These are phyloP conservation scores for Solanum lycopersicoides DNA, from an alignment of 257 asterid species.

Conservation along the genomic window DNA sequence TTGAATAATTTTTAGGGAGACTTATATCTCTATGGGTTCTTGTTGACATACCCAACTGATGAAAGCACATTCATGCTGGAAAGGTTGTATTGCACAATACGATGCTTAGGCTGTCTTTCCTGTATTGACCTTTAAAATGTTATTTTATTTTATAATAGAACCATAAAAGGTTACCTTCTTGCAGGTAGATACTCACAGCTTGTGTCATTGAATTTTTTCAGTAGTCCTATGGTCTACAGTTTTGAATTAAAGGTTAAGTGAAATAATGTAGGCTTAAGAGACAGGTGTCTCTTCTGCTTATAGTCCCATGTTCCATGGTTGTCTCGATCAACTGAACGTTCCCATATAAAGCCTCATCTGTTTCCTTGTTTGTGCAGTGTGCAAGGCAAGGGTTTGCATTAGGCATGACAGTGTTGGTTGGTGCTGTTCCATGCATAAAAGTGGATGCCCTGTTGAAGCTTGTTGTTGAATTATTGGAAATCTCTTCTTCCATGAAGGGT, in stretches of 20 bases:
- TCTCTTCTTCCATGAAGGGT: conserved; percentile 90
- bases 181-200: not conserved
- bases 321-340: not conserved
- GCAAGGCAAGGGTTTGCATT: conserved; percentile 97
- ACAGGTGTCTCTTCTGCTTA: not conserved
- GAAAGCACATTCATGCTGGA: not conserved
- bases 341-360: not conserved
- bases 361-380: conserved; percentile 47
- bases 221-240: not conserved
- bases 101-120: not conserved
- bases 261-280: not conserved
- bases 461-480: conserved; percentile 62
- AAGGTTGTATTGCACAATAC: not conserved
- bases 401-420: conserved; percentile 65
- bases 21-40: not conserved
- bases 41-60: not conserved
- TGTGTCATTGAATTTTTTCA: not conserved
- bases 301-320: not conserved
- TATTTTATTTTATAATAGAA: not conserved
- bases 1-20: not conserved
- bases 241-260: not conserved
- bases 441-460: conserved; percentile 77
- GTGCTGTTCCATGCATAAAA: conserved; percentile 56
- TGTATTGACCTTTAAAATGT: not conserved
- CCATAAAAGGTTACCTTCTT: not conserved